A percentile compares a stretch with the other conserved stretches of the same genome.
phyloP scores from a whole-genome alignment of 2,329 filamentous ascomycete species.

The Xylaria hypoxylon region DNA sequence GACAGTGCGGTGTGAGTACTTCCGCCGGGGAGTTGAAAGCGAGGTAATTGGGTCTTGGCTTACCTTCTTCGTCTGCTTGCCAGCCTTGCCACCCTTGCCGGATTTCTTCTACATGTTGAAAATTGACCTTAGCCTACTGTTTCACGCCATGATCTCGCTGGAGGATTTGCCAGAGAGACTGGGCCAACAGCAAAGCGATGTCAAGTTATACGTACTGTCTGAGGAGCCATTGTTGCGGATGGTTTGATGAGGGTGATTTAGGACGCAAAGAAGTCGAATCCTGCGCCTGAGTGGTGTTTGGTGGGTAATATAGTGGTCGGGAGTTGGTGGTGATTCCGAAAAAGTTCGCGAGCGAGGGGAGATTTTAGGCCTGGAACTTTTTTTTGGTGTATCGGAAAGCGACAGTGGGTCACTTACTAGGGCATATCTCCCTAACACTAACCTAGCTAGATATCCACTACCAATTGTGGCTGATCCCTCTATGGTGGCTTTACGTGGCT shows the following conservation, averaged over 20 bases:
- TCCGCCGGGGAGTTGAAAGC: not conserved
- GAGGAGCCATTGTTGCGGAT: constrained; percentile 78
- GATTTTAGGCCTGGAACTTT: constrained; percentile 43
- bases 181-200: constrained; percentile 95
- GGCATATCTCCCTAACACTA: constrained; percentile 26
- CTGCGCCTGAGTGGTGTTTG: constrained; percentile 51
- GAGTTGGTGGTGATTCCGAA: constrained; percentile 32
- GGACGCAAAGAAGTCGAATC: constrained; percentile 78
- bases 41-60: constrained; percentile 41
- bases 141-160: constrained; percentile 67
- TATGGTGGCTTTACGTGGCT: constrained; percentile 3
- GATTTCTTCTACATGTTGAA: constrained; percentile 73
- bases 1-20: constrained; percentile 29
- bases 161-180: constrained; percentile 54
- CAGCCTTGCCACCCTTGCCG: constrained; percentile 71
- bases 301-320: constrained; percentile 43
- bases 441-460: too few relatives aligned
- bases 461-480: too few relatives aligned
- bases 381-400: constrained; percentile 50
- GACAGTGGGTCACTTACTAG: constrained; percentile 43
- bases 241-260: constrained; percentile 46
- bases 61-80: constrained; percentile 89
- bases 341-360: constrained; percentile 42
- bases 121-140: constrained; percentile 95
- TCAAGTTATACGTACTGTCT: constrained; percentile 82